Evolutionary conservation across 768 basidiomycete genomes (phyloP), one percentile per base, ranked within the genome.

Genomic region (Sistotremastrum niveocremeum): DNA sequence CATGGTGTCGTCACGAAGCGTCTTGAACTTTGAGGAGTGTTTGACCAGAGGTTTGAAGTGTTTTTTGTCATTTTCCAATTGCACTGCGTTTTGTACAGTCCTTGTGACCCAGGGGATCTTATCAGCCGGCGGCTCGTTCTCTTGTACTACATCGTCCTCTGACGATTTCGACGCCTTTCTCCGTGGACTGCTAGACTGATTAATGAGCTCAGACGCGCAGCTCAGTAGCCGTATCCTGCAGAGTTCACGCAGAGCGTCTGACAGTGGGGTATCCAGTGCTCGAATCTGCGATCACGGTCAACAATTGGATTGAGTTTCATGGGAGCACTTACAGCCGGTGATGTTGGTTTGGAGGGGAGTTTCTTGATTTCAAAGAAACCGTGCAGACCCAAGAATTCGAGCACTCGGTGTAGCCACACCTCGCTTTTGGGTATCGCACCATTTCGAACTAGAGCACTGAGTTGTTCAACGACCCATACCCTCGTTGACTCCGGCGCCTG

Each of bases 381-480:
- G 49, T 95, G 72, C 5, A 89, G 72, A 49, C 74, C 62, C 38
- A 95, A 67, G 75, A 89, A 95, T 49, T 93, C 78, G 30, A 98
- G 67, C 45, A 91, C 65, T 7, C 69, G 65, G 46, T 73, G 68
- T 12, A 93, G 68, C 80, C 88, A 90, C 34, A 69, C 69, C 57
- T 94, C 90, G 38, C 72, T 70, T 57, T 86, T 90, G 4, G 82
- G 85, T 41, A 93, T 73, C 1, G 77, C 72, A 8, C 78, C 76
- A 57, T 89, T 91, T 37, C 81, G 80, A 51, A 93, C 67, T 32
- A 95, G 74, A 4, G 76, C 71, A 9, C 74, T 68, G 12, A 95
- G 67, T 62, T 98, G 94, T 41, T 95, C 90, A 42, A 85, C 71
- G 33, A 87, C 76, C 94, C 94, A 99, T 30, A 62, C 60, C 46